These are phyloP conservation scores for Reticulascus tulasneorum DNA, from an alignment of 2,329 filamentous ascomycete species.

Conservation along the genomic window DNA sequence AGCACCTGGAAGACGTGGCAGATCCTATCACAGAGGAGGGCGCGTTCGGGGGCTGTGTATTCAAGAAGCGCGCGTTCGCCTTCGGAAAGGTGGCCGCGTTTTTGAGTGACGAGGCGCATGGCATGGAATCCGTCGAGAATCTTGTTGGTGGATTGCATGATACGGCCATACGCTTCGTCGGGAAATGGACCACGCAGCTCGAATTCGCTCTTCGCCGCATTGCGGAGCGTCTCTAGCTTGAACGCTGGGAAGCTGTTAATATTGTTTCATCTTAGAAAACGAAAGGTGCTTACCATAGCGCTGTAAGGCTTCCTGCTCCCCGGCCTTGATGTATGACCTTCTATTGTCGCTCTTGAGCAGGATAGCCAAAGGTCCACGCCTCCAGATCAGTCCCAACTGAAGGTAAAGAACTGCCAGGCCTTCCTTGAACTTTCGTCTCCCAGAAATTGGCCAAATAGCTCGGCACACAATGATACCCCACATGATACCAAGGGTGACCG, in stretches of 20 bases:
- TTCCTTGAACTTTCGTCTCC: slow-evolving; percentile 80
- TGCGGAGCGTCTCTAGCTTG: slow-evolving; percentile 69
- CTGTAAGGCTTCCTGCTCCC: slow-evolving; percentile 83
- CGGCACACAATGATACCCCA: slow-evolving; percentile 92
- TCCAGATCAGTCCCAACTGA: slow-evolving; percentile 95
- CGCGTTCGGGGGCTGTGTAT: slow-evolving; percentile 75
- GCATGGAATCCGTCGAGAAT: slow-evolving; percentile 93
- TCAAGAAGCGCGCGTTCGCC: slow-evolving; percentile 78
- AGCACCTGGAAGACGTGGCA: slow-evolving; percentile 85
- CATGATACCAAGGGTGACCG: slow-evolving; percentile 80
- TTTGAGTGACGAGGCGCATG: slow-evolving; percentile 88
- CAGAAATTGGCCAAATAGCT: slow-evolving; percentile 90
- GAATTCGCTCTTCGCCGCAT: slow-evolving; percentile 77
- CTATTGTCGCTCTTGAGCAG: slow-evolving; percentile 57
- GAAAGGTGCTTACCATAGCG: slow-evolving; percentile 52
- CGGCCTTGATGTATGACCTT: slow-evolving; percentile 76
- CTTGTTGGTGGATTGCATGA: slow-evolving; percentile 75
- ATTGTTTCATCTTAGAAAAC: too few species aligned
- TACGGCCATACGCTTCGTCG: slow-evolving; percentile 63
- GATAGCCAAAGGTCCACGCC: slow-evolving; percentile 78
- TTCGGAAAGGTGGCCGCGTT: slow-evolving; percentile 68
- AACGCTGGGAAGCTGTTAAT: slow-evolving; percentile 35
- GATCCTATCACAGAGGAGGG: slow-evolving; percentile 79
- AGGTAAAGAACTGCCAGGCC: slow-evolving; percentile 89
- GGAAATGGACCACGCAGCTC: slow-evolving; percentile 87